phyloP scores from a whole-genome alignment of 2,329 filamentous ascomycete species.

The Aspergillus jensenii region DNA sequence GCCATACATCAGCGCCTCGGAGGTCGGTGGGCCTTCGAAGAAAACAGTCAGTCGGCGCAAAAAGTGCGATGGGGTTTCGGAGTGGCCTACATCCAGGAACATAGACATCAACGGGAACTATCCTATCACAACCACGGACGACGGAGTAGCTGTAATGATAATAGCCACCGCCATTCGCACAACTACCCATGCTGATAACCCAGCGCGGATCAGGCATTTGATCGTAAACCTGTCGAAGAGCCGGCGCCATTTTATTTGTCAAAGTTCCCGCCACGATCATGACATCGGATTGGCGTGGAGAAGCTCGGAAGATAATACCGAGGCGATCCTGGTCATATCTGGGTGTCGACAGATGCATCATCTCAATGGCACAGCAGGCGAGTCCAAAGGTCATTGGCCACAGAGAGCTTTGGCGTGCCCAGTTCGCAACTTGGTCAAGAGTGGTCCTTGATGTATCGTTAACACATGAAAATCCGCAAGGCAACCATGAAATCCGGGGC shows the following conservation, averaged over 20 bases:
- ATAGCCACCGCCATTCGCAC: constrained; percentile 82
- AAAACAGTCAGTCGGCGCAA: constrained; percentile 1
- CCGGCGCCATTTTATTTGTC: constrained; percentile 95
- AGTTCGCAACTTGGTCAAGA: constrained; percentile 76
- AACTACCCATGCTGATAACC: constrained; percentile 84
- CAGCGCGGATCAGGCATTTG: constrained; percentile 94
- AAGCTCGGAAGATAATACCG: constrained; percentile 88
- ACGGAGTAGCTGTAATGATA: constrained; percentile 86
- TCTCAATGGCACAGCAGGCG: constrained; percentile 86
- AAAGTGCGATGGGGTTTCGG: constrained; percentile 32
- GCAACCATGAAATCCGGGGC: neutral
- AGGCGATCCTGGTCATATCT: constrained; percentile 88
- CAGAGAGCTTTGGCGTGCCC: constrained; percentile 81
- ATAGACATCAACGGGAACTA: constrained; percentile 82
- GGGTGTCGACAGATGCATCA: constrained; percentile 91
- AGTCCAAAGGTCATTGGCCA: constrained; percentile 94
- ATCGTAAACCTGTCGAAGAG: constrained; percentile 86
- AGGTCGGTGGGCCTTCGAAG: constrained; percentile 50
- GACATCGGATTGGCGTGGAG: constrained; percentile 82
- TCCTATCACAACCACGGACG: constrained; percentile 72
- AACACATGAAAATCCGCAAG: neutral
- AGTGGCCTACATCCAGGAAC: constrained; percentile 67
- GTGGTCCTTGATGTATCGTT: constrained; percentile 35
- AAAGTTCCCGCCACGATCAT: constrained; percentile 94
- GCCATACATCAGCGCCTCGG: constrained; percentile 59